Conservation (phyloP, 345 rosid genomes). For the Carallia pectinifolia region DNA sequence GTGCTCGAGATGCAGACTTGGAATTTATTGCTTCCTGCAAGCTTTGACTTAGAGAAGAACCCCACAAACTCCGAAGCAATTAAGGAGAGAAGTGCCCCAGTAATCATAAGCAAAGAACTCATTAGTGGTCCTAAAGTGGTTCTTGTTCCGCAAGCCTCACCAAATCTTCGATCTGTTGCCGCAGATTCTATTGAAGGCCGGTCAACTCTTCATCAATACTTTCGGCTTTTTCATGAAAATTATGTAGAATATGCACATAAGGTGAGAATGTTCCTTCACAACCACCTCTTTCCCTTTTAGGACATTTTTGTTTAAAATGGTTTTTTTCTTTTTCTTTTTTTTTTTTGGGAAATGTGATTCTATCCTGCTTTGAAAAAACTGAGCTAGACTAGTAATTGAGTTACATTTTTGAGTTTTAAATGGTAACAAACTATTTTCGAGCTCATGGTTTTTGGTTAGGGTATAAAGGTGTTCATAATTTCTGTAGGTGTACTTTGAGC, state of each 20-base stretch:
- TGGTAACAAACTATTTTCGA: no score
- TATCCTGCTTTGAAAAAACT: not conserved
- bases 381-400: not conserved
- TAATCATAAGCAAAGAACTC: conserved; percentile 88
- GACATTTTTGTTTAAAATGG: not conserved
- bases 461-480: conserved; percentile 1
- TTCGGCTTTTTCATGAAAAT: conserved; percentile 91
- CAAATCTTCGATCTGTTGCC: conserved; percentile 67
- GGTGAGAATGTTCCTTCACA: conserved; percentile 43
- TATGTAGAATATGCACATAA: conserved; percentile 94
- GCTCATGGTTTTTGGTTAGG: conserved; percentile 4
- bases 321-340: not conserved
- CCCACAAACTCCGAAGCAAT: conserved; percentile 32
- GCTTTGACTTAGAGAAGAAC: conserved; percentile 41
- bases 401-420: no score
- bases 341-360: not conserved
- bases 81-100: conserved; percentile 46
- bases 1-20: conserved; percentile 87
- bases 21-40: conserved; percentile 78
- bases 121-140: conserved; percentile 77
- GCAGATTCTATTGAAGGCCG: conserved; percentile 91
- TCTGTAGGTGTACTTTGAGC: conserved; percentile 74
- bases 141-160: conserved; percentile 71
- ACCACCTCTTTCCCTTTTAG: not conserved
- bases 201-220: conserved; percentile 77